phyloP scores from a whole-genome alignment of 2,329 filamentous ascomycete species.

The Torrubiellomyces zombiae region DNA sequence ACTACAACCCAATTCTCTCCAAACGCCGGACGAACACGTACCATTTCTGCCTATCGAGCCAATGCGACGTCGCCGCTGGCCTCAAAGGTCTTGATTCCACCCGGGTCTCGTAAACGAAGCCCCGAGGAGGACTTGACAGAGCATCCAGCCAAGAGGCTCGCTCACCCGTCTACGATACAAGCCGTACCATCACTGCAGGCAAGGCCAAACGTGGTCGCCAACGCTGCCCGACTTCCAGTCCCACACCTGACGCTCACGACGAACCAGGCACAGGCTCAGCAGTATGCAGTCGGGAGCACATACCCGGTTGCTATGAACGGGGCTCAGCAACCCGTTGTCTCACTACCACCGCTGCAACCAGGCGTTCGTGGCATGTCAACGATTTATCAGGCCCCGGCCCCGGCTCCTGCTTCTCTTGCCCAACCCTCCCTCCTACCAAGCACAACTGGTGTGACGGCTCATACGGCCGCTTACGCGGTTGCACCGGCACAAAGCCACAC shows the following conservation, averaged over 20 bases:
- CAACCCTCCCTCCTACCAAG: slow-evolving; percentile 16
- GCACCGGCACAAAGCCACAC: slow-evolving; percentile 10
- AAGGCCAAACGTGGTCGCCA: no score
- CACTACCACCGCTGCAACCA: slow-evolving; percentile 44
- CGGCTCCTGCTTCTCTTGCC: slow-evolving; percentile 15
- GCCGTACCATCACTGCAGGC: no score
- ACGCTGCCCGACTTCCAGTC: slow-evolving; percentile 39
- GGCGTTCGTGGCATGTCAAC: slow-evolving; percentile 59
- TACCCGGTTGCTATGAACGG: slow-evolving; percentile 24
- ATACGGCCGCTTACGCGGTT: slow-evolving; percentile 10
- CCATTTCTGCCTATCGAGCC: slow-evolving; percentile 22
- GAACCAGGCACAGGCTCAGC: slow-evolving; percentile 13
- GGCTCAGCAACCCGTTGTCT: slow-evolving; percentile 21
- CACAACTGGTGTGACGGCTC: slow-evolving; percentile 8
- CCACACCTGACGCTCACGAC: slow-evolving; percentile 56
- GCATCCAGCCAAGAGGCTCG: slow-evolving; percentile 35
- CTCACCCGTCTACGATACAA: slow-evolving; percentile 11
- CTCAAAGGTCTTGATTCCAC: slow-evolving; percentile 25
- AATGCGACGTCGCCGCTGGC: slow-evolving; percentile 31
- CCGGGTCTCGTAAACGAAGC: slow-evolving; percentile 30
- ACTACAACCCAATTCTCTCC: slow-evolving; percentile 23
- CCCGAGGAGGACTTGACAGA: slow-evolving; percentile 32
- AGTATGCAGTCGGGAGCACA: slow-evolving; percentile 19
- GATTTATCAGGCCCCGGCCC: slow-evolving; percentile 46
- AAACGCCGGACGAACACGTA: slow-evolving; percentile 17